These are phyloP conservation scores for Fomitiporia mediterranea DNA, from an alignment of 1,284 basidiomycete genomes.

Conservation along the genomic window DNA sequence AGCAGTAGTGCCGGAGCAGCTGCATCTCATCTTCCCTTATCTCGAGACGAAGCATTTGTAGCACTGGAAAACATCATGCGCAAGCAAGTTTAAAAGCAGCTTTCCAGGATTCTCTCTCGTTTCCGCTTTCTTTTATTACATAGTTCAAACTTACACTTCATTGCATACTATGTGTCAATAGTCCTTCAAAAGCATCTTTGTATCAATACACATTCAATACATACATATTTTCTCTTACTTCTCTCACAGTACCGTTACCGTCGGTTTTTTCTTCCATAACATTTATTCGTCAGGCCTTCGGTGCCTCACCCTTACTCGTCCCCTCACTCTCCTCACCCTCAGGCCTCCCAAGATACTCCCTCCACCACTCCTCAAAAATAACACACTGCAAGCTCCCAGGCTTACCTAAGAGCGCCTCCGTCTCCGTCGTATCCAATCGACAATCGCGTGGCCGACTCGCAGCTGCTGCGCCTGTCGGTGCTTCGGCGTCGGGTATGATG, in stretches of 20 bases:
- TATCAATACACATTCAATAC: too few species aligned
- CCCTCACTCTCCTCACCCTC: background rate
- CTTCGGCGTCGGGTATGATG: conserved; percentile 61
- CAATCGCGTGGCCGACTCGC: conserved; percentile 69
- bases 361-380: conserved; percentile 77
- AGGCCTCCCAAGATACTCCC: conserved; percentile 29
- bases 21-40: conserved; percentile 28
- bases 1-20: conserved; percentile 30
- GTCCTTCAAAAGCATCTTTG: background rate
- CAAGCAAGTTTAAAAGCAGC: background rate
- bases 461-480: conserved; percentile 54
- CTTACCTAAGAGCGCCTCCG: conserved; percentile 51
- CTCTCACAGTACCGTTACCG: conserved; percentile 2
- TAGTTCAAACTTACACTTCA: background rate
- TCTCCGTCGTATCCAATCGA: conserved; percentile 63
- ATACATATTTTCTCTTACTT: too few species aligned
- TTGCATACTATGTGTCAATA: background rate
- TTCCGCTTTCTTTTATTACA: background rate
- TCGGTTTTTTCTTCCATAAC: background rate
- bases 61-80: conserved; percentile 37
- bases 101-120: background rate
- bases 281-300: background rate
- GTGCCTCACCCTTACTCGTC: background rate
- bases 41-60: conserved; percentile 37
- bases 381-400: conserved; percentile 54